phyloP scores from a whole-genome alignment of 2,329 filamentous ascomycete genomes.

The Xylaria sp. region DNA sequence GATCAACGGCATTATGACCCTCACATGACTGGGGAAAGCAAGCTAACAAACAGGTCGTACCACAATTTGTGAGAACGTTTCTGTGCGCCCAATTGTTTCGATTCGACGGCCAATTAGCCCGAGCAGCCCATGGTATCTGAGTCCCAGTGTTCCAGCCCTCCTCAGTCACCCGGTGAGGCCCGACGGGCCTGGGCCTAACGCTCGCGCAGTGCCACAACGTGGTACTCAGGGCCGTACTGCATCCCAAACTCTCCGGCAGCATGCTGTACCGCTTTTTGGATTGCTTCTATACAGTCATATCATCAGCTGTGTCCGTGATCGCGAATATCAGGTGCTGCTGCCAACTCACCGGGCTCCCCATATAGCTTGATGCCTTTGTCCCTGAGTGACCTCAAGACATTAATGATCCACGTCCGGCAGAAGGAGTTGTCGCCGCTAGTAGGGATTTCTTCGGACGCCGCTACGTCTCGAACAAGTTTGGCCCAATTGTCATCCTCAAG shows the following conservation, averaged over 20 bases:
- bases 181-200: neutral
- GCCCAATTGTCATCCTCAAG: neutral
- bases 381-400: slow-evolving; percentile 14
- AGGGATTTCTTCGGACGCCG: slow-evolving; percentile 9
- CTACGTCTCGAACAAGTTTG: neutral
- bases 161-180: neutral
- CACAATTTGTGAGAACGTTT: neutral
- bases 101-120: neutral
- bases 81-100: neutral
- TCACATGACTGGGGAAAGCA: neutral
- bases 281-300: neutral
- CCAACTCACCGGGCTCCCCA: slow-evolving; percentile 8
- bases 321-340: no score
- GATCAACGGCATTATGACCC: neutral
- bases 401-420: slow-evolving; percentile 25
- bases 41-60: neutral
- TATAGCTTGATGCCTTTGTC: slow-evolving; percentile 4
- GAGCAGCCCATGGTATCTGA: neutral
- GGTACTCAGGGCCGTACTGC: slow-evolving; percentile 4
- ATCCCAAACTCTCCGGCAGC: slow-evolving; percentile 7
- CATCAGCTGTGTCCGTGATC: neutral
- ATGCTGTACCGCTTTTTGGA: neutral
- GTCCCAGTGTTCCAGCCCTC: neutral
- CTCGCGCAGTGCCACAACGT: slow-evolving; percentile 3
- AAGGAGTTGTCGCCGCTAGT: neutral